Evolutionary conservation across 2,329 filamentous ascomycete species (phyloP).

Genomic region (Sarocladium oryzae): DNA sequence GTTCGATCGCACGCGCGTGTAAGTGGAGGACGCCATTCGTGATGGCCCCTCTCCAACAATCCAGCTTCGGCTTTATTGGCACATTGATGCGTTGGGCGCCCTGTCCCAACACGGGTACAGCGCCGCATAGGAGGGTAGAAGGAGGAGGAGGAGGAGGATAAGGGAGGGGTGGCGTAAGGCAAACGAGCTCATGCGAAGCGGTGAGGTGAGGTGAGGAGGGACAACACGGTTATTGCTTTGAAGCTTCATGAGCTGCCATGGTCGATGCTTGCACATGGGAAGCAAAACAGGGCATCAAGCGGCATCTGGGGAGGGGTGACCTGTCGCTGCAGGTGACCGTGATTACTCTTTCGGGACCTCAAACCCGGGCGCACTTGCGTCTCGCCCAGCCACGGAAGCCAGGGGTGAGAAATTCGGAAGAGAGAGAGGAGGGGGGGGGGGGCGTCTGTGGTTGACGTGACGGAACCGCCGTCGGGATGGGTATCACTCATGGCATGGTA

Average conservation of each 20-base stretch:
- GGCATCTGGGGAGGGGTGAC: neutral
- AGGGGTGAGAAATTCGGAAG: neutral
- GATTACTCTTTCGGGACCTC: constrained; percentile 4
- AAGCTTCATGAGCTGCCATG: neutral
- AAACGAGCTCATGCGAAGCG: neutral
- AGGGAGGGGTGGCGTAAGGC: no score
- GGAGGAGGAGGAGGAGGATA: no score
- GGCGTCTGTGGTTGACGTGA: neutral
- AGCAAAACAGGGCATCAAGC: neutral
- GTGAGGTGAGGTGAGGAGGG: no score
- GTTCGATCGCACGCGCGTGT: neutral
- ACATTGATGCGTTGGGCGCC: neutral
- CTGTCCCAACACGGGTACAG: constrained; percentile 5
- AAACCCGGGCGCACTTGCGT: neutral
- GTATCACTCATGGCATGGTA: neutral
- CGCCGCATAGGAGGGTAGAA: neutral
- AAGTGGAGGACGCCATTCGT: neutral
- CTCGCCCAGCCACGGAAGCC: constrained; percentile 1
- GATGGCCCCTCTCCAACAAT: constrained; percentile 1
- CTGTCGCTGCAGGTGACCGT: neutral
- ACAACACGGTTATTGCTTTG: no score
- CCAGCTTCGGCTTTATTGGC: neutral
- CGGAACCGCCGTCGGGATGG: neutral
- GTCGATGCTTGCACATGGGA: neutral
- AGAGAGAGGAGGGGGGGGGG: no score